Base-by-base conservation (phyloP, 2,329 filamentous ascomycete species). In the Davidsoniella eucalypti region DNA sequence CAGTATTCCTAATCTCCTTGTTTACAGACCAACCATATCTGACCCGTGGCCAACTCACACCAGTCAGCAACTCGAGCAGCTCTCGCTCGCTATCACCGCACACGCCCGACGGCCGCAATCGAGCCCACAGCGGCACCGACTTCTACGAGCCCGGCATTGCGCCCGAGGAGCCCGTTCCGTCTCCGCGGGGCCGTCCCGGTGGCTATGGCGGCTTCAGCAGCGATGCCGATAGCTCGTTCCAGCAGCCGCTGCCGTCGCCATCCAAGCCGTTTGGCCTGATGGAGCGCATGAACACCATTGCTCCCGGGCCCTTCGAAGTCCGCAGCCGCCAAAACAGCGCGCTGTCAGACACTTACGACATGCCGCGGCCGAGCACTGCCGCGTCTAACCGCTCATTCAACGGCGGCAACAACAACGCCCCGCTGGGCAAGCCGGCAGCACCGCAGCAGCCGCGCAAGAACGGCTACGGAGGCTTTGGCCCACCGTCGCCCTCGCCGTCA, bases 51-150 rank as follows among this genome's bases (percentile, higher is more conserved):
- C 71, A 81, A 60, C 64, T 81, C 51, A 84, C 80, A 9, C 80
- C 80, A 46, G 67, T 74, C 46, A 84, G 78, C 62, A 71, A 71
- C 51, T 71, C 71, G 18, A 74, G 72, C 56, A 73, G 72, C 47
- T 79, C 77, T 39, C 72, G 70, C 55, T 75, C 72, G 52, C 68
- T 73, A 23, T 85, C 83, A n/a, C 81, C 82, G 6, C 68, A 71
- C 50, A 78, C 75, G 12, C 71, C 75, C 23, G 67, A 64, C 52
- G 69, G 61, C 47, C 64, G 64, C 47, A 69, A 61, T 57, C 69
- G 60, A 52, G 64, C 60, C 58, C 65, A 64, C 61, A 68, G 60
- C 26, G 56, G 60, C 29, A 68, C 70, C 38, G 71, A 71, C 49
- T 68, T 67, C 54, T 72, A 69, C 53, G 58, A 64, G 18, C 68